Evolutionary conservation across 768 basidiomycete species (phyloP), one percentile per base, ranked within the genome.

Genomic region (Solioccasus polychromus): DNA sequence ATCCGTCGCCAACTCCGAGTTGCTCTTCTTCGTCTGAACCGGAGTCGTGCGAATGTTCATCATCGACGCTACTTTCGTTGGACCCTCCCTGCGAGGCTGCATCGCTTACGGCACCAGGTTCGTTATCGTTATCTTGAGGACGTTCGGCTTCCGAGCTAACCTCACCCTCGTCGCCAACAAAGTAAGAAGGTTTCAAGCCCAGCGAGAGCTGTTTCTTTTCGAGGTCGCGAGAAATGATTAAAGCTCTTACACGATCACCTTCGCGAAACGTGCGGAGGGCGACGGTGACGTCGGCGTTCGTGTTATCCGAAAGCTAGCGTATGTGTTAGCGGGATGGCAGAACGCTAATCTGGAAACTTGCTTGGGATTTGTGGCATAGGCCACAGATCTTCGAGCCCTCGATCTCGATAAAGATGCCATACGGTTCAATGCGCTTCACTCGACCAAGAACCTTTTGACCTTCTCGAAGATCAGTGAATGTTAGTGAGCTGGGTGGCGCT

Each of bases 281-380:
- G 30, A 85, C 67, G 22, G 75, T 67, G 18, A 89, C 82, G 63
- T 94, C 90, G 4, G 87, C 87, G 24, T 86, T 79, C 51, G 81
- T 75, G 62, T 89, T 91, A 59, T 97, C 95, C 8, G 93, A 88
- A 34, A 98, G 74, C 92, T 96, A 51, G 20, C 26, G 18, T 17
- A 45, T 44, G 40, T 19, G 40, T 30, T 31, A 39, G 39, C 38
- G 42, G 15, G 14, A 39, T 8, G 18, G 17, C 1, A 32, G 17
- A 35, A 39, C 24, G 22, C 36, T 31, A 30, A 28, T 38, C n/a
- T 31, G 23, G 22, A 34, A 34, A 50, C 74, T 42, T 55, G 86
- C 92, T 77, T 98, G 79, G 9, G 91, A 90, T 66, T 92, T 93
- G 65, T 98, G 95, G 64, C 95, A 99, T 10, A 99, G 74, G 5